A percentile compares a stretch with the other conserved stretches of the same genome.
Conservation (phyloP, 768 basidiomycete species). For the Holtermanniella nyarrowii region DNA sequence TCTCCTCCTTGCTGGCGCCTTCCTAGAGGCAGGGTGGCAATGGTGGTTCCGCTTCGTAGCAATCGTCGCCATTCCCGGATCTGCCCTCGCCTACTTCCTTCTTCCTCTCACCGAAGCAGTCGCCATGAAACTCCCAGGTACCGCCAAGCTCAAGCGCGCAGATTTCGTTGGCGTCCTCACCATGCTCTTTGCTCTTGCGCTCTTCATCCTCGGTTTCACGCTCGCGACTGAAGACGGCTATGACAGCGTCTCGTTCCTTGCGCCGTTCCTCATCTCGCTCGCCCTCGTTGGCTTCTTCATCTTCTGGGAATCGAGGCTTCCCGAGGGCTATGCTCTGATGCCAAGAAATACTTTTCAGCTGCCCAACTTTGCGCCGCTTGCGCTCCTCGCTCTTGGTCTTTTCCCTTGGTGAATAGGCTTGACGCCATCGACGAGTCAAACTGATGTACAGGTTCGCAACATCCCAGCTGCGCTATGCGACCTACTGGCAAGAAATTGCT, state of each 20-base stretch:
- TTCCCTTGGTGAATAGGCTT: constrained; percentile 23
- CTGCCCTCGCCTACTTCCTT: constrained; percentile 29
- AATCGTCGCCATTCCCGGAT: constrained; percentile 22
- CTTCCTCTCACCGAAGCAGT: constrained; percentile 30
- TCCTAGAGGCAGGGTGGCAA: constrained; percentile 33
- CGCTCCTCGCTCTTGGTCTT: constrained; percentile 26
- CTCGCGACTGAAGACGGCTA: constrained; percentile 31
- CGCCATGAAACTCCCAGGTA: constrained; percentile 24
- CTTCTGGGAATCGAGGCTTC: constrained; percentile 25
- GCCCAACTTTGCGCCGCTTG: constrained; percentile 35
- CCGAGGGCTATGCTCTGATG: constrained; percentile 25
- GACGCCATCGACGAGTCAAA: background rate
- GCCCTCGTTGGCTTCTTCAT: constrained; percentile 26
- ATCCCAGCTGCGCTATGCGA: constrained; percentile 32
- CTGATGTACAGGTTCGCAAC: constrained; percentile 14
- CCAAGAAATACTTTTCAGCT: constrained; percentile 28
- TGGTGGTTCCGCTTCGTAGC: constrained; percentile 40
- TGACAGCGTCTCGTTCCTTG: constrained; percentile 30
- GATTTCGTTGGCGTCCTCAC: constrained; percentile 31
- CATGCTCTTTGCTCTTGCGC: constrained; percentile 25
- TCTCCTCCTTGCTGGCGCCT: constrained; percentile 32
- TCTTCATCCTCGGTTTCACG: constrained; percentile 37
- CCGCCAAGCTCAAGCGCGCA: constrained; percentile 31
- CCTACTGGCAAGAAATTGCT: constrained; percentile 29
- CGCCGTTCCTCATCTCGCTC: constrained; percentile 30